Evolutionary conservation across 305 asterid genomes (phyloP).

Genomic region (Withania somnifera): DNA sequence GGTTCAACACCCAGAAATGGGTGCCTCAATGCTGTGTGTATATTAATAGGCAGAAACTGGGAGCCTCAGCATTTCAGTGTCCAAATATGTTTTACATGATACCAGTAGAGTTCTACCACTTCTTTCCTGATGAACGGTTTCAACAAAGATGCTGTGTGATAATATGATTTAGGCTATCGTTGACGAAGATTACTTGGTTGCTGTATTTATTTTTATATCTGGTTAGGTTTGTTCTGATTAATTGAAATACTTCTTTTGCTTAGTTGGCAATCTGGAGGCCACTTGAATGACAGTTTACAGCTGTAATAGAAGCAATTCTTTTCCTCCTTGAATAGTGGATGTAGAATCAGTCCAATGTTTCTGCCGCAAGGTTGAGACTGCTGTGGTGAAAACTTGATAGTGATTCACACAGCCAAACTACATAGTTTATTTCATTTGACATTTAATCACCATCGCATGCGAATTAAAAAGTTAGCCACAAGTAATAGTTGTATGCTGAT

Average conservation of each 20-base stretch:
- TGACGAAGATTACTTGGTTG: not conserved
- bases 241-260: not conserved
- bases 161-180: slow-evolving; percentile 35
- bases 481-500: not conserved
- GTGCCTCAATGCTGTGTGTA: not conserved
- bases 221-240: not conserved
- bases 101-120: not conserved
- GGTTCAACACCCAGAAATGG: not conserved
- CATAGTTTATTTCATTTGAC: not conserved
- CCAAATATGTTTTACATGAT: slow-evolving; percentile 3
- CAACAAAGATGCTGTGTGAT: slow-evolving; percentile 59
- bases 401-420: not conserved
- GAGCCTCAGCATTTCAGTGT: not conserved
- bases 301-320: not conserved
- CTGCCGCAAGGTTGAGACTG: not conserved
- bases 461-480: not conserved
- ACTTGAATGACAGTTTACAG: not conserved
- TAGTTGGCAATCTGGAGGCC: not conserved
- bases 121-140: slow-evolving; percentile 61
- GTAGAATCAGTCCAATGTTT: not conserved
- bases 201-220: not conserved
- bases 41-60: not conserved
- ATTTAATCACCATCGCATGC: not conserved
- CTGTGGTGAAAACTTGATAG: not conserved
- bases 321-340: not conserved